Base-by-base conservation (phyloP, 805 yeast species). In the Yamadazyma endophytica region DNA sequence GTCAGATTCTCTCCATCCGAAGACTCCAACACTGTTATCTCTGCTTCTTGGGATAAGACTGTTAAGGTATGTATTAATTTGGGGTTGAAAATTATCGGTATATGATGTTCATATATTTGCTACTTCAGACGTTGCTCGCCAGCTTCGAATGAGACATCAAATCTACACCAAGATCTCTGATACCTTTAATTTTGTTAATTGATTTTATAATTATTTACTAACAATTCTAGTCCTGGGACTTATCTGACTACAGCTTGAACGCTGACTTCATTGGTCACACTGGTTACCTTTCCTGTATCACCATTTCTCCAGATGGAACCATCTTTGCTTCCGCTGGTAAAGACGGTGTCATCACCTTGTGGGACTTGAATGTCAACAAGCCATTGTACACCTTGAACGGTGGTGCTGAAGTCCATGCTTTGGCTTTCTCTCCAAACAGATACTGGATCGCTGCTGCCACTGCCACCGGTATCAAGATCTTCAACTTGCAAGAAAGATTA, bases 361-460 rank as follows among this genome's bases (percentile, higher is more conserved):
- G 99, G 99, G 94, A 89, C 77, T 78, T 90, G 73, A 76, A 79
- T 77, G 69, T 77, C 58, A 79, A 83, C 76, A 68, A 72, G 61
- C 80, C 89, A 61, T 77, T 89, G 62, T 90, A 88, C 95, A 81
- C 96, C 61, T 79, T 92, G 69, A 74, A 77, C 59, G 90, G 96
- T 57, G 87, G 92, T 69, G 92, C 90, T 64, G 97, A 90, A 79
- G 88, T 92, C 56, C 86, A 86, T 72, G 94, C 97, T 67, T 79
- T 92, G 66, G 95, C 97, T 58, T 92, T 92, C 95, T 90, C 97
- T 69, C 98, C 99, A 75, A 86, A 86, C 95, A 89, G 98, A 83
- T 92, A 86, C 94, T 92, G 98, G 98, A 84, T 92, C 70, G 90
- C 95, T 68, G 98, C 97, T 74, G 97, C 98, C 64, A 92, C 99